Evolutionary conservation across 2,329 filamentous ascomycete genomes (phyloP).

Genomic region (Verticillium tricorpus): DNA sequence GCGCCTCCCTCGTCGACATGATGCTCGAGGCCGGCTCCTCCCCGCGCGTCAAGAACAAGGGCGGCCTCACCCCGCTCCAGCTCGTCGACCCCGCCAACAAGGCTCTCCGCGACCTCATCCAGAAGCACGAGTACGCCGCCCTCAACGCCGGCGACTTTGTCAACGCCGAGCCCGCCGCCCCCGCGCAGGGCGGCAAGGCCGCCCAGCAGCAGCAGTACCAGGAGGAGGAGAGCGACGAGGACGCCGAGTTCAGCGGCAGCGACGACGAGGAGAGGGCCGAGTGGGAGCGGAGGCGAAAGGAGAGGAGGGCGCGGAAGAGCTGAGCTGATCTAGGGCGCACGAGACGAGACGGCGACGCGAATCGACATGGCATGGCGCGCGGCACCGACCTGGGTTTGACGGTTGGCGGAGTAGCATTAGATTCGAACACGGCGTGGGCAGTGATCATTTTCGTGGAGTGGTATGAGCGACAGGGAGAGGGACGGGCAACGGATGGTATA

Average conservation of each 20-base stretch:
- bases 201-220: constrained; percentile 19
- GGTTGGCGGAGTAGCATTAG: background rate
- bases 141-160: constrained; percentile 57
- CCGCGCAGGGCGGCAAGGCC: constrained; percentile 9
- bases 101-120: constrained; percentile 57
- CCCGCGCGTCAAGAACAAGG: constrained; percentile 61
- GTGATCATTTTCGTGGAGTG: background rate
- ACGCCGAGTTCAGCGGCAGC: constrained; percentile 59
- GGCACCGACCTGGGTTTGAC: background rate
- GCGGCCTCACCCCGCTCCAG: constrained; percentile 65
- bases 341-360: no score
- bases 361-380: background rate
- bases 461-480: background rate
- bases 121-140: constrained; percentile 64
- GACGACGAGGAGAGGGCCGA: constrained; percentile 61
- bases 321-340: background rate
- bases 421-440: background rate
- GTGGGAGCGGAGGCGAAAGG: constrained; percentile 50
- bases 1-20: constrained; percentile 66
- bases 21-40: constrained; percentile 73
- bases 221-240: constrained; percentile 36
- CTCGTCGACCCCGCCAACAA: constrained; percentile 68
- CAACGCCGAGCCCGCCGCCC: constrained; percentile 21
- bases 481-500: background rate
- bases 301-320: constrained; percentile 26